These are phyloP conservation scores for Aspergillus sp. DNA, from an alignment of 2,329 filamentous ascomycete species.

Conservation along the genomic window DNA sequence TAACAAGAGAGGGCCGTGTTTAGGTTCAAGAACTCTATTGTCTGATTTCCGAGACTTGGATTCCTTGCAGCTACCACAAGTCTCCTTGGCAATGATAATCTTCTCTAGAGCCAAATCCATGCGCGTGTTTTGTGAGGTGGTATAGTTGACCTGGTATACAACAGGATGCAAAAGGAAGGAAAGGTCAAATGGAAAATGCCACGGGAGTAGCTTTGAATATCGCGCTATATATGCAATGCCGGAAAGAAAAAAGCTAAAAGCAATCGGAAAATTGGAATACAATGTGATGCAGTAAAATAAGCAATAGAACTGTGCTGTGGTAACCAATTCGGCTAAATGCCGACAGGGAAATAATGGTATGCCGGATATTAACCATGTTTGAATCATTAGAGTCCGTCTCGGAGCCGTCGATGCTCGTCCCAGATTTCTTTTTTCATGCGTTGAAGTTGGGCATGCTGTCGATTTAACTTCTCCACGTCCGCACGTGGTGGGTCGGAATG, in stretches of 20 bases:
- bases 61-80: conserved; percentile 21
- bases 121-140: conserved; percentile 15
- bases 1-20: background rate
- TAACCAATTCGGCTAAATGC: conserved; percentile 10
- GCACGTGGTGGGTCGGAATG: conserved; percentile 50
- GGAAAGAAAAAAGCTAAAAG: conserved; percentile 8
- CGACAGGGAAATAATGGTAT: conserved; percentile 15
- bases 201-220: conserved; percentile 19
- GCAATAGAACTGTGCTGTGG: conserved; percentile 18
- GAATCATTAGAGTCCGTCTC: conserved; percentile 27
- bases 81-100: conserved; percentile 21
- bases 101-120: conserved; percentile 24
- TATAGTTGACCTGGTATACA: conserved; percentile 10
- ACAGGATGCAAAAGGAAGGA: conserved; percentile 9
- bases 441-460: conserved; percentile 58
- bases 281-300: conserved; percentile 10
- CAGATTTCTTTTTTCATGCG: conserved; percentile 64
- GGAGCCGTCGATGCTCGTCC: conserved; percentile 47
- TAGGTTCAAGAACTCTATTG: conserved; percentile 5
- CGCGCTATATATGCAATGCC: conserved; percentile 23
- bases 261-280: conserved; percentile 10
- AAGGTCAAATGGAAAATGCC: conserved; percentile 14
- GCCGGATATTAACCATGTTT: conserved; percentile 17
- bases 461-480: conserved; percentile 58
- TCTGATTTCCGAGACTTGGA: background rate